Evolutionary conservation across 352 stramenopile species (phyloP).

Genomic region (Thalassiosira mediterranea): DNA sequence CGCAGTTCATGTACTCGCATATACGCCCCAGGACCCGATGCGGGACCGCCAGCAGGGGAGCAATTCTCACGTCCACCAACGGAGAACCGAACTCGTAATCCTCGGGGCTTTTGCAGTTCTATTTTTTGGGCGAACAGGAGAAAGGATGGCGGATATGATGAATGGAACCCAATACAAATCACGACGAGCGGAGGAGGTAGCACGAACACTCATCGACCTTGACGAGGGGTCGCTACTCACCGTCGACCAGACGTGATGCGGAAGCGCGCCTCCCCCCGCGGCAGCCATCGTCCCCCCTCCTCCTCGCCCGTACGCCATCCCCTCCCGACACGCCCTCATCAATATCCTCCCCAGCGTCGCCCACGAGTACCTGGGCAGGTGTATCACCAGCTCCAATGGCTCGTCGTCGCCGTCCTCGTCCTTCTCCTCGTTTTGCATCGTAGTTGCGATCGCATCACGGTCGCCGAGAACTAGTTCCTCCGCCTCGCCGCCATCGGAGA

Average conservation of each 20-base stretch:
- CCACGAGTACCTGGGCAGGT: slow-evolving; percentile 81
- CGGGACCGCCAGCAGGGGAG: slow-evolving; percentile 67
- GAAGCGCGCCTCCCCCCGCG: no score
- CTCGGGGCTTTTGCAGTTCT: slow-evolving; percentile 34
- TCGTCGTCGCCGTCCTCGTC: not conserved
- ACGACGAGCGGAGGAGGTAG: no score
- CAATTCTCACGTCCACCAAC: slow-evolving; percentile 61
- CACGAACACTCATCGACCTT: no score
- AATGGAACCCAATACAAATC: not conserved
- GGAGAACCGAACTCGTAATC: slow-evolving; percentile 72
- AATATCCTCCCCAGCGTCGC: slow-evolving; percentile 71
- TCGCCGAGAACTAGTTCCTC: no score
- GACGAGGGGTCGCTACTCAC: no score
- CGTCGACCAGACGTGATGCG: slow-evolving; percentile 45
- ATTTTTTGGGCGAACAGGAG: no score
- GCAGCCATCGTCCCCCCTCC: no score
- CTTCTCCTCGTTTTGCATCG: not conserved
- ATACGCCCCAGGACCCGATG: slow-evolving; percentile 54
- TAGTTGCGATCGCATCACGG: not conserved
- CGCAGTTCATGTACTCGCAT: slow-evolving; percentile 63
- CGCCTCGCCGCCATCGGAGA: no score
- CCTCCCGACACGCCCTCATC: slow-evolving; percentile 62
- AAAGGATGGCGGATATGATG: not conserved
- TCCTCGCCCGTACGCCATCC: slow-evolving; percentile 42
- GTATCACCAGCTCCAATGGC: slow-evolving; percentile 47